Evolutionary conservation across 2,329 filamentous ascomycete genomes (phyloP), one percentile per base, ranked within the genome.

Genomic region (Dendryphion nanum): DNA sequence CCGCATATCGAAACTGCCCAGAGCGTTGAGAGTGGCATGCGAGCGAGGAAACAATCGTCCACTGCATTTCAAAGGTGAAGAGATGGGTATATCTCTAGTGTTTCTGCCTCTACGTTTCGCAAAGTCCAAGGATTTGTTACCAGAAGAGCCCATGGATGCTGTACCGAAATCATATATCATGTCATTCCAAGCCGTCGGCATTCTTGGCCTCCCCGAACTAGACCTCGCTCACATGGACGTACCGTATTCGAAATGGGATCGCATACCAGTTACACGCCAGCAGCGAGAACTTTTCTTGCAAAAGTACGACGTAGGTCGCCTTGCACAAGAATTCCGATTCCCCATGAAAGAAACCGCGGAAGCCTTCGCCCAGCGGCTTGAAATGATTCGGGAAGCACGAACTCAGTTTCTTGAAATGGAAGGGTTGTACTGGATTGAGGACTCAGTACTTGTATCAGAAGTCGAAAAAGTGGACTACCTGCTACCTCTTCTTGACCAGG

Each of bases 161-260:
- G 35, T 42, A 8, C 37, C 41, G 21, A 59, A 60, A 38, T 51
- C 53, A 1, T 68, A 66, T 43, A 56, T 68, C 37, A 57, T 62
- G 44, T 64, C 61, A 5, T 68, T 66, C 42, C 64, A 68, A 41
- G 50, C 57, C 6, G 64, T 63, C 2, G 66, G 66, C 29, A 64
- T 69, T 29, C 64, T 69, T 6, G 65, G 65, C 7, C 54, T 69
- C 5, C 55, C 63, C 5, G 64, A 68, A 35, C 63, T 66, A 6
- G 64, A 68, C 35, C 51, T 68, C 8, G 51, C 57, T 15, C 47
- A 49, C 14, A 53, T 64, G n/a, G 45, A 51, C 7, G 37, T 50
- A 10, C 62, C 62, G 1, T 64, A 63, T 31, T 57, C 42, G 7
- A 48, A 61, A n/a, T 69, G 65, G 66, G 44, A 60, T 10, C 63